Evolutionary conservation across 345 rosid genomes (phyloP), one percentile per base, ranked within the genome.

Genomic region (Populus euphratica): DNA sequence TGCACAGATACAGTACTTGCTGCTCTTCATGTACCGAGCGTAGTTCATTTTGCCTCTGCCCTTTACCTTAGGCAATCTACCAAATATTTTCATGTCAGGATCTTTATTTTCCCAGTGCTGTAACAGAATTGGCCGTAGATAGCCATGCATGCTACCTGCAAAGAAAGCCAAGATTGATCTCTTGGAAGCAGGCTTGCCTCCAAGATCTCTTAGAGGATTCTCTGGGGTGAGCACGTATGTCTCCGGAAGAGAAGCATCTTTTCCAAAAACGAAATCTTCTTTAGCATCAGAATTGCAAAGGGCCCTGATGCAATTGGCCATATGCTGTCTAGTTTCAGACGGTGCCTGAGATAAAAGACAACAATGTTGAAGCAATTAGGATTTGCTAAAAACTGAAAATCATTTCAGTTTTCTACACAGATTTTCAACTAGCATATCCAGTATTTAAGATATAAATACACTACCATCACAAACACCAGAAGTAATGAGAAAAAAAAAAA

Each of bases 1-100:
- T 6, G 99, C 92, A 70, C 99, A 95, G 38, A 95, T 90, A 78
- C 99, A 95, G 78, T 95, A 95, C 85, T 91, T 95, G 91, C 96
- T 93, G 86, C 96, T 93, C 86, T 90, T 89, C 99, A 93, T 93
- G 86, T 89, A 80, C 78, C 88, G 88, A 38, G 79, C 41, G 76
- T 93, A 95, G 84, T 86, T 90, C 89, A 78, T 89, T 68, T 89
- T 86, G 9, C 92, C 92, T 83, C 83, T 91, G 9, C 89, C 91
- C 83, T 81, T 93, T n/a, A 33, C 65, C 76, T 85, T 89, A 0
- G 93, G 92, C 88, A 95, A 67, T 52, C 13, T 69, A 43, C 93
- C 90, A 72, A 84, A 90, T 75, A 95, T 88, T 86, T 89, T 93
- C 91, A 95, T 91, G 87, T 91, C 94, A 0, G 97, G 93, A 80